A percentile compares a stretch with the other conserved stretches of the same genome.
phyloP scores from a whole-genome alignment of 164 flowering plant genomes.

The Kingdonia uniflora region DNA sequence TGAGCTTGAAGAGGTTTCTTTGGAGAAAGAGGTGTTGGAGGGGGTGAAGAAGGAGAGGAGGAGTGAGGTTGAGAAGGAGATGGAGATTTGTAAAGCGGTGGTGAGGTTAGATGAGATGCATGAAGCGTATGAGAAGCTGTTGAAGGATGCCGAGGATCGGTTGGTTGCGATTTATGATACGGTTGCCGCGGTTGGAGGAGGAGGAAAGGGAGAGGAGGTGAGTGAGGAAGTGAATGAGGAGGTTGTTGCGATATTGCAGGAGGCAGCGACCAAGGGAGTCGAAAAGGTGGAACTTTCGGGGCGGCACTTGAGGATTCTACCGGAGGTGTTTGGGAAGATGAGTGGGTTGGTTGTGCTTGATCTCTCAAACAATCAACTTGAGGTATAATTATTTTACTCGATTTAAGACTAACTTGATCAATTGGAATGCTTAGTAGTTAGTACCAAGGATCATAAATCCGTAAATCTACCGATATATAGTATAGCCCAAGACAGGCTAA shows the following conservation, averaged over 20 bases:
- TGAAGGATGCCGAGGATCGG: constrained; percentile 65
- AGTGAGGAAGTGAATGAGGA: constrained; percentile 59
- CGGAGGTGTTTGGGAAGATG: constrained; percentile 76
- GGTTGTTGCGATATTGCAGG: constrained; percentile 52
- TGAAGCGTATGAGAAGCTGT: constrained; percentile 52
- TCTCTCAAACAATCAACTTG: constrained; percentile 58
- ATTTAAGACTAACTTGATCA: too few relatives aligned
- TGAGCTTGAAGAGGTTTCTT: constrained; percentile 37
- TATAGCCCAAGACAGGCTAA: too few relatives aligned
- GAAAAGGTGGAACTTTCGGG: constrained; percentile 55
- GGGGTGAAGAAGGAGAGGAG: constrained; percentile 33
- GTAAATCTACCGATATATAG: too few relatives aligned
- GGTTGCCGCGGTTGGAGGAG: constrained; percentile 11
- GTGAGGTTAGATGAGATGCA: constrained; percentile 79
- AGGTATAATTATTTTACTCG: constrained; percentile 39
- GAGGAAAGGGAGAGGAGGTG: constrained; percentile 8
- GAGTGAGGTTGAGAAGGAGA: constrained; percentile 48
- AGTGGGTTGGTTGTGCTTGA: constrained; percentile 41
- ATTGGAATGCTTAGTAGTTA: too few relatives aligned
- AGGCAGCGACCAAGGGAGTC: constrained; percentile 29
- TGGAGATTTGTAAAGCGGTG: constrained; percentile 32
- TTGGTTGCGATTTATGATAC: constrained; percentile 49
- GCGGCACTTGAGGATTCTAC: constrained; percentile 43
- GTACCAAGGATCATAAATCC: too few relatives aligned
- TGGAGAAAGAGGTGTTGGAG: constrained; percentile 25